phyloP scores from a whole-genome alignment of 257 asterid species.

The Solanum clarkiae region DNA sequence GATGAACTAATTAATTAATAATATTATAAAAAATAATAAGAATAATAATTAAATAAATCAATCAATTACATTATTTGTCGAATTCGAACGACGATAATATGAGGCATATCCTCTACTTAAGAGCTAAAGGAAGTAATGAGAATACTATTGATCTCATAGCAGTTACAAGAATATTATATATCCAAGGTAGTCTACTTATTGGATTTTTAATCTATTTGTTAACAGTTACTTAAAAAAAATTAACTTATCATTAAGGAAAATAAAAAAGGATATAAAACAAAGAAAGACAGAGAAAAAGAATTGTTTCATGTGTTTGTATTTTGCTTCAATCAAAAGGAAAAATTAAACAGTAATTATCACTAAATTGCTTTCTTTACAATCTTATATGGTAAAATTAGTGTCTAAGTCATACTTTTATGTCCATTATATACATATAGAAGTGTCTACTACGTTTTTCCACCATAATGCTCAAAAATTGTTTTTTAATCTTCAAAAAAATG shows the following conservation, averaged over 20 bases:
- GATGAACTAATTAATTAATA: no score
- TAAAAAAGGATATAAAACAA: not conserved
- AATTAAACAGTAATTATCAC: not conserved
- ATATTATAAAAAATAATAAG: no score
- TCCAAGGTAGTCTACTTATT: no score
- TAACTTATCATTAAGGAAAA: not conserved
- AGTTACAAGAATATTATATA: no score
- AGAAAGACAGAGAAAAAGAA: not conserved
- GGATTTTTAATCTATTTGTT: not conserved
- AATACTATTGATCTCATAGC: no score
- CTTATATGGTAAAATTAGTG: not conserved
- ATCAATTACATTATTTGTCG: no score
- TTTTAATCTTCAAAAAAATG: not conserved
- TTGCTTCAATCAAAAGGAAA: not conserved
- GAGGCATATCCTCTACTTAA: no score
- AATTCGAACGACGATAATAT: no score
- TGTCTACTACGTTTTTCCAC: not conserved
- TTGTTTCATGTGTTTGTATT: not conserved
- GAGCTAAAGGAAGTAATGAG: no score
- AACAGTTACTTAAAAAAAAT: not conserved
- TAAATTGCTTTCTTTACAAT: not conserved
- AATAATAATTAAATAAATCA: no score
- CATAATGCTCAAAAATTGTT: not conserved
- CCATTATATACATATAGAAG: not conserved
- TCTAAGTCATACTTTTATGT: not conserved